A percentile compares a stretch with the other conserved stretches of the same genome.
These are phyloP conservation scores for Ogataea chonburiensis DNA, from an alignment of 805 yeast species.

Conservation along the genomic window DNA sequence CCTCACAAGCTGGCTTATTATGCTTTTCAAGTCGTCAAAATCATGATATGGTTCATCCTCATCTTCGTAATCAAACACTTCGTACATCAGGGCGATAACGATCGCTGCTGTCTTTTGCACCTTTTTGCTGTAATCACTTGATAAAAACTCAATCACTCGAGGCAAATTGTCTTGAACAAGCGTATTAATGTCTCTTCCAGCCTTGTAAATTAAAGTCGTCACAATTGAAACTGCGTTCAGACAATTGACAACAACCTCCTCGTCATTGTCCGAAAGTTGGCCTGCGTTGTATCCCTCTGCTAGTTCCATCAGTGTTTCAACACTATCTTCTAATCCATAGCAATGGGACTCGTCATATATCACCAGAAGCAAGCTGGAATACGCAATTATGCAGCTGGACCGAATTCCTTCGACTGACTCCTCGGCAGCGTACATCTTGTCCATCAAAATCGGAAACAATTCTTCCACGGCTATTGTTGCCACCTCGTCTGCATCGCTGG, in stretches of 20 bases:
- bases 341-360: slow-evolving; percentile 49
- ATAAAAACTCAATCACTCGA: slow-evolving; percentile 42
- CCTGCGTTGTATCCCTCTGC: slow-evolving; percentile 37
- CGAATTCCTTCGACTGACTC: slow-evolving; percentile 14
- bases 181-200: slow-evolving; percentile 36
- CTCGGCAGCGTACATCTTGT: slow-evolving; percentile 16
- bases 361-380: slow-evolving; percentile 37
- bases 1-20: slow-evolving; percentile 43
- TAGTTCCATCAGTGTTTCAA: slow-evolving; percentile 43
- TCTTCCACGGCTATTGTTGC: slow-evolving; percentile 35
- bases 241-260: slow-evolving; percentile 44
- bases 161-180: slow-evolving; percentile 40
- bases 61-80: slow-evolving; percentile 43
- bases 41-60: slow-evolving; percentile 49
- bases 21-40: slow-evolving; percentile 43
- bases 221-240: slow-evolving; percentile 47
- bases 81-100: slow-evolving; percentile 55
- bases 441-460: slow-evolving; percentile 30
- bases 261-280: slow-evolving; percentile 35
- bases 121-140: slow-evolving; percentile 38
- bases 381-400: slow-evolving; percentile 25
- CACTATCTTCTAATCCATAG: slow-evolving; percentile 47
- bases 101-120: slow-evolving; percentile 55
- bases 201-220: slow-evolving; percentile 43
- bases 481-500: slow-evolving; percentile 52